These are phyloP conservation scores for Candida namnaoensis DNA, from an alignment of 805 yeast species.

Conservation along the genomic window DNA sequence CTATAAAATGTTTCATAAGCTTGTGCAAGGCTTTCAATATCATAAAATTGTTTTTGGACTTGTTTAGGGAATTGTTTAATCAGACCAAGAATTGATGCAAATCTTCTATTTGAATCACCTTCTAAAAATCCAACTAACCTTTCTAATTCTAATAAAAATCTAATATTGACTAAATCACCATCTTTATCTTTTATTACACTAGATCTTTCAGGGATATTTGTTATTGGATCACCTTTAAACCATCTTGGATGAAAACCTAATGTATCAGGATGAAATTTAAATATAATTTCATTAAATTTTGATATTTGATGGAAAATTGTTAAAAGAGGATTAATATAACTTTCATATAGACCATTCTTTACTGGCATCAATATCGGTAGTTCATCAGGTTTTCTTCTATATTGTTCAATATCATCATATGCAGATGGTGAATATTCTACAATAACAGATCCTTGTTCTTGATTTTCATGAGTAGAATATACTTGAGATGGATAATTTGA, in stretches of 20 bases:
- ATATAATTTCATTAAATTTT: slow-evolving; percentile 20
- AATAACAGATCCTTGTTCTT: no score
- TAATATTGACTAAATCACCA: slow-evolving; percentile 15
- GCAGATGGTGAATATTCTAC: slow-evolving; percentile 6
- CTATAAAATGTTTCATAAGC: slow-evolving; percentile 12
- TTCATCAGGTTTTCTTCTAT: slow-evolving; percentile 9
- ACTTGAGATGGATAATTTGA: no score
- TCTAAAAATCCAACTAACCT: slow-evolving; percentile 28
- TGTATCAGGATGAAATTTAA: slow-evolving; percentile 20
- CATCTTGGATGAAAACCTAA: slow-evolving; percentile 29
- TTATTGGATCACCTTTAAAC: slow-evolving; percentile 24
- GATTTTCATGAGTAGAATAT: no score
- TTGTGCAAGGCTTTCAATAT: slow-evolving; percentile 9
- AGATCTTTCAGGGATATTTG: slow-evolving; percentile 3
- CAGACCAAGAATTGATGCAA: slow-evolving; percentile 27
- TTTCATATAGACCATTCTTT: slow-evolving; percentile 23
- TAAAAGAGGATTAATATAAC: slow-evolving; percentile 32
- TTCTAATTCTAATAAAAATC: slow-evolving; percentile 27
- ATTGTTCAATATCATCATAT: slow-evolving; percentile 23
- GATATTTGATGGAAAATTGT: slow-evolving; percentile 29
- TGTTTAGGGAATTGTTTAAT: slow-evolving; percentile 20
- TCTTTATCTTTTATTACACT: slow-evolving; percentile 8
- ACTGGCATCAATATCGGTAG: slow-evolving; percentile 29
- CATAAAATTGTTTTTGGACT: slow-evolving; percentile 4
- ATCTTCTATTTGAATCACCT: slow-evolving; percentile 25